phyloP scores from a whole-genome alignment of 2,329 filamentous ascomycete genomes.

The Ophiocordyceps camponoti-rufipedis region DNA sequence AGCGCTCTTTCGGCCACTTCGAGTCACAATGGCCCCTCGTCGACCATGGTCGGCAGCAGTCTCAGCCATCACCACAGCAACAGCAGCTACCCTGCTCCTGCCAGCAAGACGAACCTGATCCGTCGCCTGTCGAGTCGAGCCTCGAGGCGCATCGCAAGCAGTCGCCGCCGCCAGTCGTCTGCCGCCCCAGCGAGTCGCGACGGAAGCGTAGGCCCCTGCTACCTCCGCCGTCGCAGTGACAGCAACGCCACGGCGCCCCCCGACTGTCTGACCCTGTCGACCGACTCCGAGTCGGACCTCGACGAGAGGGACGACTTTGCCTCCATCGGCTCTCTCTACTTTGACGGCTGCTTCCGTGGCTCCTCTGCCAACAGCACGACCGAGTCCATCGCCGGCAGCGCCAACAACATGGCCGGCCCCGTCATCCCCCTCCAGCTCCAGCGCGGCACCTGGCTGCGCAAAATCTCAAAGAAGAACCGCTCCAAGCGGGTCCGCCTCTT shows the following conservation, averaged over 20 bases:
- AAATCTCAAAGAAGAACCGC: conserved; percentile 70
- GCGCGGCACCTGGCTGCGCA: conserved; percentile 59
- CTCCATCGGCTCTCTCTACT: conserved; percentile 17
- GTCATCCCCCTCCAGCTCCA: conserved; percentile 62
- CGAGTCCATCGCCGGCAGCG: conserved; percentile 25
- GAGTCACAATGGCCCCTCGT: not conserved
- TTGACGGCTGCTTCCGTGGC: conserved; percentile 25
- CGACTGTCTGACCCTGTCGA: conserved; percentile 20
- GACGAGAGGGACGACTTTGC: conserved; percentile 28
- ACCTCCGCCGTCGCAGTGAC: conserved; percentile 74
- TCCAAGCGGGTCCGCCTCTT: conserved; percentile 51
- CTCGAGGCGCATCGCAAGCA: conserved; percentile 39
- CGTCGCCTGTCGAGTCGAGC: conserved; percentile 72
- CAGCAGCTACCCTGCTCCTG: conserved; percentile 12
- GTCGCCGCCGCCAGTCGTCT: conserved; percentile 58
- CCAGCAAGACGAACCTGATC: conserved; percentile 39
- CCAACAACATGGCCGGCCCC: conserved; percentile 38
- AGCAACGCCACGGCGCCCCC: conserved; percentile 57
- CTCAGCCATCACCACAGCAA: not conserved
- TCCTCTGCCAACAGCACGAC: conserved; percentile 29
- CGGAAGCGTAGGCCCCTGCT: conserved; percentile 74
- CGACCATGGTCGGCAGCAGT: not conserved
- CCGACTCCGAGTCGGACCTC: conserved; percentile 40
- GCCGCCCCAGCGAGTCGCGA: conserved; percentile 62
- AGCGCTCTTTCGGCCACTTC: conserved; percentile 2